A percentile compares a stretch with the other conserved stretches of the same genome.
These are phyloP conservation scores for Claviceps paspali DNA, from an alignment of 2,329 filamentous ascomycete genomes.

Conservation along the genomic window DNA sequence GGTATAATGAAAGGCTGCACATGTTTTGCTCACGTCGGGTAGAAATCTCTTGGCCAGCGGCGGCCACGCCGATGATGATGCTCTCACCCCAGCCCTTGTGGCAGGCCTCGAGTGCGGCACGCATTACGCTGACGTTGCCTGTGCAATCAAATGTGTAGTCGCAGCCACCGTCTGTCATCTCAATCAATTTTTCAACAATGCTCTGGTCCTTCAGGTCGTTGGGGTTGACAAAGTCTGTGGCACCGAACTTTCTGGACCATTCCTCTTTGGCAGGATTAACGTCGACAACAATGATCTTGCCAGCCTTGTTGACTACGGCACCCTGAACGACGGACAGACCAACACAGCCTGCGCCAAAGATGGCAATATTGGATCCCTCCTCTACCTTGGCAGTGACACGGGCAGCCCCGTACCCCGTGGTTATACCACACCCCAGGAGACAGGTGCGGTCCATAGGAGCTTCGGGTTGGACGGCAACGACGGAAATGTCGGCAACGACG, in stretches of 20 bases:
- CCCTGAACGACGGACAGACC: conserved; percentile 92
- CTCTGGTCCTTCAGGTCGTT: conserved; percentile 61
- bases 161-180: conserved; percentile 95
- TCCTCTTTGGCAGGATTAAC: conserved; percentile 83
- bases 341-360: conserved; percentile 94
- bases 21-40: conserved; percentile 60
- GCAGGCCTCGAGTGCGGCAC: conserved; percentile 87
- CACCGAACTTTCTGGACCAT: conserved; percentile 89
- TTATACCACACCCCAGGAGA: conserved; percentile 94
- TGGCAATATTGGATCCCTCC: conserved; percentile 72
- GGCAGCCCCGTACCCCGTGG: conserved; percentile 92
- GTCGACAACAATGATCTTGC: conserved; percentile 57
- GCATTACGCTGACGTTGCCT: conserved; percentile 91
- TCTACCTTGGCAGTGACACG: conserved; percentile 87
- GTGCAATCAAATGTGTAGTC: conserved; percentile 99
- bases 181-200: conserved; percentile 82
- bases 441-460: conserved; percentile 94
- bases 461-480: conserved; percentile 79
- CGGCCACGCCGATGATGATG: conserved; percentile 94
- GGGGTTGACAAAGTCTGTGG: conserved; percentile 94
- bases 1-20: background rate
- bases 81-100: conserved; percentile 99
- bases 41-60: conserved; percentile 87
- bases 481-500: conserved; percentile 95
- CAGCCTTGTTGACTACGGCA: conserved; percentile 68